Evolutionary conservation across 164 flowering plant species (phyloP).

Genomic region (Piper longum): DNA sequence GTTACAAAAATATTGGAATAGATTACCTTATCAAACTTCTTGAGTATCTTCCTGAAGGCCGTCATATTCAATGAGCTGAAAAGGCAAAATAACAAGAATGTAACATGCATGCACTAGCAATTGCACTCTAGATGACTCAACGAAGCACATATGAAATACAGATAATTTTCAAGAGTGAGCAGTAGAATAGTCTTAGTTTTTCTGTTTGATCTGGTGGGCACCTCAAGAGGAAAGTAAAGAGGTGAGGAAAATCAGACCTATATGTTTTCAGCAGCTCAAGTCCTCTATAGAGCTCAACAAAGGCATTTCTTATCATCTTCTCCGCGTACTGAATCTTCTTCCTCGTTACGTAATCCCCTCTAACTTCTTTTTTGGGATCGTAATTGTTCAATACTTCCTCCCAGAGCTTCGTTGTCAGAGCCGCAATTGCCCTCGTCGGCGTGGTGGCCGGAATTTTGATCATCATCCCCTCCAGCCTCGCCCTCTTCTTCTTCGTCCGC

Average conservation of each 20-base stretch:
- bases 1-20: background rate
- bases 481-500: slow-evolving; percentile 44
- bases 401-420: slow-evolving; percentile 62
- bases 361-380: slow-evolving; percentile 48
- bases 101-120: background rate
- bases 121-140: background rate
- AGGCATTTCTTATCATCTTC: slow-evolving; percentile 84
- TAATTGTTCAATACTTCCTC: slow-evolving; percentile 71
- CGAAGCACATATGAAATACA: too few species aligned
- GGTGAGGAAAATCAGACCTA: slow-evolving; percentile 28
- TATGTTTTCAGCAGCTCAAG: slow-evolving; percentile 74
- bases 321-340: slow-evolving; percentile 82
- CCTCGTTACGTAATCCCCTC: slow-evolving; percentile 38
- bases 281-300: slow-evolving; percentile 85
- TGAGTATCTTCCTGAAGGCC: slow-evolving; percentile 89
- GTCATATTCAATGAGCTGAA: slow-evolving; percentile 87
- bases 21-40: slow-evolving; percentile 93
- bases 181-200: background rate
- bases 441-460: slow-evolving; percentile 64
- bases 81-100: slow-evolving; percentile 1
- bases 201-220: background rate
- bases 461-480: slow-evolving; percentile 35
- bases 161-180: too few species aligned
- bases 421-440: slow-evolving; percentile 47
- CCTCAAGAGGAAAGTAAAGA: background rate